Evolutionary conservation across 1,139 yeast genomes (phyloP).

Genomic region (Yamadazyma jaroonii): DNA sequence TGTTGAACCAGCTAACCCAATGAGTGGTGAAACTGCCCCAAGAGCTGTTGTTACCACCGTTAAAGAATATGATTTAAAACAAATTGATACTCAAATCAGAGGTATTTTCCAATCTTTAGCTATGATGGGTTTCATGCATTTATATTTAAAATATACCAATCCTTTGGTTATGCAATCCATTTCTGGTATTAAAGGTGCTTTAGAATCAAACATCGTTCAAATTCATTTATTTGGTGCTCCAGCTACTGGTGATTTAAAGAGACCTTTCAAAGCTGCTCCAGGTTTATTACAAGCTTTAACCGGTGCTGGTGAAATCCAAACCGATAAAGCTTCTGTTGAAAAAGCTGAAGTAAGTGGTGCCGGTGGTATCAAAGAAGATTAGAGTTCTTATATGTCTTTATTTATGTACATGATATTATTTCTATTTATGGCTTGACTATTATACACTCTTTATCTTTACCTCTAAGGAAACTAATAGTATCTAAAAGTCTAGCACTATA

Average conservation of each 20-base stretch:
- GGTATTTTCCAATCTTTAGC: conserved; percentile 86
- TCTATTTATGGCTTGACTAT: conserved; percentile 34
- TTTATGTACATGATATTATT: conserved; percentile 2
- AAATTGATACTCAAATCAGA: conserved; percentile 75
- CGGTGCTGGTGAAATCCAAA: conserved; percentile 54
- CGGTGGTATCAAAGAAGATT: conserved; percentile 92
- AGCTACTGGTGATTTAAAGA: conserved; percentile 88
- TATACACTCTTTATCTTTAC: conserved; percentile 58
- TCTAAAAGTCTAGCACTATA: conserved; percentile 61
- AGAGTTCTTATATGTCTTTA: conserved; percentile 21
- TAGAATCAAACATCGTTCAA: conserved; percentile 89
- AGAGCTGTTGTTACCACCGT: conserved; percentile 85
- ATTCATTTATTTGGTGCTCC: conserved; percentile 84
- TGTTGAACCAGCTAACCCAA: conserved; percentile 80
- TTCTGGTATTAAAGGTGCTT: conserved; percentile 84
- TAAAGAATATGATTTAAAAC: conserved; percentile 90
- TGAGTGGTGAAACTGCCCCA: conserved; percentile 72
- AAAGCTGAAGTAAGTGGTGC: conserved; percentile 81
- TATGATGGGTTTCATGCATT: conserved; percentile 98
- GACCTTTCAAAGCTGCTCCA: conserved; percentile 93
- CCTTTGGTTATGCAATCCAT: conserved; percentile 95
- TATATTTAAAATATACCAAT: conserved; percentile 96
- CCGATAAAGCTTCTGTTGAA: conserved; percentile 85
- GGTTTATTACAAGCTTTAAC: conserved; percentile 71
- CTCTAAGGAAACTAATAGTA: conserved; percentile 55